Evolutionary conservation across 768 basidiomycete genomes (phyloP), one percentile per base, ranked within the genome.

Genomic region (Rhodotorula paludigena): DNA sequence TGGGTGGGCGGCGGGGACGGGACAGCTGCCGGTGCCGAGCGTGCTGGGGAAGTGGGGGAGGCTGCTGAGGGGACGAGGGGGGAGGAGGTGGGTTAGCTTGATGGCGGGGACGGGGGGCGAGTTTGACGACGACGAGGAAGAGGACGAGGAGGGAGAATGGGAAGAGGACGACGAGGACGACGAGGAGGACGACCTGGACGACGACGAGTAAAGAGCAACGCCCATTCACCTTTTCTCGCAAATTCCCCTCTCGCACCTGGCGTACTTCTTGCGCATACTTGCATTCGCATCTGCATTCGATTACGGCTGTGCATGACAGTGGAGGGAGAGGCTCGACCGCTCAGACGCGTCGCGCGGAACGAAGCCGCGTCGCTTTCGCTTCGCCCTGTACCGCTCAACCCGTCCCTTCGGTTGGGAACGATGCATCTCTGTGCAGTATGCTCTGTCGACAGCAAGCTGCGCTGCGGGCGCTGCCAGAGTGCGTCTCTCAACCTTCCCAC

Each of bases 1-100:
- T 0, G 66, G 66, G 1, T 72, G 71, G 71, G 63, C 44, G 12
- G 15, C 64, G 7, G 71, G 71, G 39, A 72, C 71, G n/a, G 71
- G 71, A 1, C 60, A 60, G 55, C 30, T 72, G 32, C 71, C 66
- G 33, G 35, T 72, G 4, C 71, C 71, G 15, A 30, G n/a, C 6
- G 53, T 1, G 30, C n/a, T n/a, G n/a, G 69, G 35, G 35, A 48
- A 44, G 33, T 55, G 21, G 57, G 64, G 3, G 30, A 23, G 53
- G n/a, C 14, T 32, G 39, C 38, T 36, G 41, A 5, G 8, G 38
- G 23, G 57, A 35, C 25, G 38, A 20, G 36, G 53, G 9, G 9
- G 54, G n/a, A 9, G n/a, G 15, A 16, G 54, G 38, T 55, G 54
- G 54, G 35, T 55, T 4, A 11, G 54, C n/a, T 39, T 55, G 7